Evolutionary conservation across 257 asterid species (phyloP).

Genomic region (Catharanthus roseus): DNA sequence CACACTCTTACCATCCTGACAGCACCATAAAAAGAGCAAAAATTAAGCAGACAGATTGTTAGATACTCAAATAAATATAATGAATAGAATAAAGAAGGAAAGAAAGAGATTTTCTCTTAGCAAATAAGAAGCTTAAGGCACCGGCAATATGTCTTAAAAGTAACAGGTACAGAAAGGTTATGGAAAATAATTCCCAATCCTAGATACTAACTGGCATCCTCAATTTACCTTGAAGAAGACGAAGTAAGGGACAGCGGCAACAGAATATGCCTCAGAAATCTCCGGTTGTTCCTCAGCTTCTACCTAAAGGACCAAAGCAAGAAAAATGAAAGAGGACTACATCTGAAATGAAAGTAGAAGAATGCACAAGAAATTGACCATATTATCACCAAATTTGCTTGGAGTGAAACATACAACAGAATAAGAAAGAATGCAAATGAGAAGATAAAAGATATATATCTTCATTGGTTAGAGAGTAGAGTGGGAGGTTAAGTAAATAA

Average conservation of each 20-base stretch:
- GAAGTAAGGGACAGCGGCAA: constrained; percentile 88
- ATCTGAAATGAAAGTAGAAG: not conserved
- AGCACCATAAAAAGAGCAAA: constrained; percentile 4
- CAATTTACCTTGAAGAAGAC: constrained; percentile 80
- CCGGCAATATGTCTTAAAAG: not conserved
- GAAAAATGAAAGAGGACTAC: constrained; percentile 14
- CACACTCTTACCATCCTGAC: constrained; percentile 68
- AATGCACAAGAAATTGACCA: not conserved
- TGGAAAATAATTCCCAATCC: not conserved
- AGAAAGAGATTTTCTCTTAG: not conserved
- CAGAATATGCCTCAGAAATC: constrained; percentile 76
- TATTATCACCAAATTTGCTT: not conserved
- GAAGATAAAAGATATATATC: not conserved
- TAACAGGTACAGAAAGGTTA: not conserved
- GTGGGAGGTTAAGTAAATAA: not conserved
- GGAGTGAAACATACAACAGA: too few species aligned
- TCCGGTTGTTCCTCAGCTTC: constrained; percentile 99
- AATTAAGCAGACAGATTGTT: not conserved
- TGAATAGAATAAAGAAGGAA: not conserved
- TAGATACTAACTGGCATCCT: not conserved
- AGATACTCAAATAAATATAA: not conserved
- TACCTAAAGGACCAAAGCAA: constrained; percentile 45
- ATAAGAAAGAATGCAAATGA: not conserved
- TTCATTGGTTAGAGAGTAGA: not conserved
- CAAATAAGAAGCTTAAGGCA: not conserved